These are phyloP conservation scores for Beta macrorhiza DNA, from an alignment of 179 eudicot species.

Conservation along the genomic window DNA sequence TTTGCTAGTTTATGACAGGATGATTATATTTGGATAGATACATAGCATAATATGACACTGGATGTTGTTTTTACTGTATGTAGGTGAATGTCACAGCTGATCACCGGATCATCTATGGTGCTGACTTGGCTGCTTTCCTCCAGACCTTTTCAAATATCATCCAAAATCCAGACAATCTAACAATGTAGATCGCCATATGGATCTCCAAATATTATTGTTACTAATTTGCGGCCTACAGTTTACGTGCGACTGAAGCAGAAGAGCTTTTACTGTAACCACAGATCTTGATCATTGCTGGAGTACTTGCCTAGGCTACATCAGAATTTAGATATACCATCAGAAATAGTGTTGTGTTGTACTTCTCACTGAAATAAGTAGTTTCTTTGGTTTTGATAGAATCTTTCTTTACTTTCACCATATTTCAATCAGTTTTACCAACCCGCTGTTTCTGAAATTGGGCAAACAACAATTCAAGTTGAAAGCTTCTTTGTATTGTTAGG, in stretches of 20 bases:
- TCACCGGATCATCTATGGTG: constrained; percentile 86
- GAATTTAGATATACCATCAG: not conserved
- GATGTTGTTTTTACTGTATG: constrained; percentile 5
- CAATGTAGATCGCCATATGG: constrained; percentile 54
- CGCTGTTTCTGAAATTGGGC: constrained; percentile 6
- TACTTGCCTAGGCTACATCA: not conserved
- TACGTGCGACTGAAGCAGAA: not conserved
- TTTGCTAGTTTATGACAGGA: not conserved
- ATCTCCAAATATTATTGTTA: not conserved
- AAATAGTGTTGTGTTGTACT: constrained; percentile 9
- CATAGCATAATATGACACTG: not conserved
- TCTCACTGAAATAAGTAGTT: not conserved
- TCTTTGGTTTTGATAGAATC: constrained; percentile 10
- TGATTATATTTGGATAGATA: not conserved
- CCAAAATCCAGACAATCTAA: constrained; percentile 81
- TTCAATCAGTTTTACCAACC: constrained; percentile 2
- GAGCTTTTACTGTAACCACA: not conserved
- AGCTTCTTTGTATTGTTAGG: not conserved
- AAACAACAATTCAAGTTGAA: not conserved
- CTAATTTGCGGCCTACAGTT: constrained; percentile 5
- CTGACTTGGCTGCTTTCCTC: constrained; percentile 96
- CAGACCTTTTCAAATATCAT: constrained; percentile 90
- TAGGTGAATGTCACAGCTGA: constrained; percentile 99
- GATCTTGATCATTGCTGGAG: constrained; percentile 3
- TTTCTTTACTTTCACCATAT: constrained; percentile 18